Conservation (phyloP, 257 asterid genomes). For the Ocimum tenuiflorum region DNA sequence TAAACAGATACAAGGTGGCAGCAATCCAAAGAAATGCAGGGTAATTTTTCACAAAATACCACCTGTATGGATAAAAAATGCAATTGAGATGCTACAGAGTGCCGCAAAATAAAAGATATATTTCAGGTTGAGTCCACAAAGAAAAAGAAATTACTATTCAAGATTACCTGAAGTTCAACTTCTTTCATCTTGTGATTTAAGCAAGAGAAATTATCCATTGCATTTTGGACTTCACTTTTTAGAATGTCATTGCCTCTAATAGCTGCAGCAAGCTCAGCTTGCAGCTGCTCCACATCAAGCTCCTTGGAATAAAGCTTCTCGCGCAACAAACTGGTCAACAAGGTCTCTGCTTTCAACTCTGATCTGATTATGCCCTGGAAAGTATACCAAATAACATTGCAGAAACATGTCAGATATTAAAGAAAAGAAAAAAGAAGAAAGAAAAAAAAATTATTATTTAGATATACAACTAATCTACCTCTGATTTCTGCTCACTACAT, state of each 20-base stretch:
- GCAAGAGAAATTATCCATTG: conserved; percentile 70
- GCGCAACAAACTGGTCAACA: conserved; percentile 65
- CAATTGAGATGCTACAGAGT: neutral
- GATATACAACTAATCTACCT: conserved; percentile 36
- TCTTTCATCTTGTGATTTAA: conserved; percentile 73
- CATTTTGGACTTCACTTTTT: conserved; percentile 79
- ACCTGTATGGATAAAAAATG: neutral
- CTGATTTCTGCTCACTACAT: conserved; percentile 32
- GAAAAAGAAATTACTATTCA: conserved; percentile 2
- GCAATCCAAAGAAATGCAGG: neutral
- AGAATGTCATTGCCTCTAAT: conserved; percentile 73
- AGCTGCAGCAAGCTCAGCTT: conserved; percentile 88
- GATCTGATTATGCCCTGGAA: conserved; percentile 55
- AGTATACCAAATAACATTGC: conserved; percentile 14
- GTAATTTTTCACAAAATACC: neutral
- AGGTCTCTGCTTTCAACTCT: conserved; percentile 75
- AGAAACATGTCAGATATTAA: neutral
- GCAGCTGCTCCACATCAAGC: conserved; percentile 71
- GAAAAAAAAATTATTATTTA: neutral
- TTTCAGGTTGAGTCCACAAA: too few relatives aligned
- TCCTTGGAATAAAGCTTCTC: conserved; percentile 88
- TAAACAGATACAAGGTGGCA: neutral
- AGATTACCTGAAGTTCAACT: conserved; percentile 72
- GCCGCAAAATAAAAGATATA: too few relatives aligned
- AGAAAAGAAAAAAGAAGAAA: too few relatives aligned